Conservation (phyloP, 2,329 filamentous ascomycete species). For the Beauveria sp. region DNA sequence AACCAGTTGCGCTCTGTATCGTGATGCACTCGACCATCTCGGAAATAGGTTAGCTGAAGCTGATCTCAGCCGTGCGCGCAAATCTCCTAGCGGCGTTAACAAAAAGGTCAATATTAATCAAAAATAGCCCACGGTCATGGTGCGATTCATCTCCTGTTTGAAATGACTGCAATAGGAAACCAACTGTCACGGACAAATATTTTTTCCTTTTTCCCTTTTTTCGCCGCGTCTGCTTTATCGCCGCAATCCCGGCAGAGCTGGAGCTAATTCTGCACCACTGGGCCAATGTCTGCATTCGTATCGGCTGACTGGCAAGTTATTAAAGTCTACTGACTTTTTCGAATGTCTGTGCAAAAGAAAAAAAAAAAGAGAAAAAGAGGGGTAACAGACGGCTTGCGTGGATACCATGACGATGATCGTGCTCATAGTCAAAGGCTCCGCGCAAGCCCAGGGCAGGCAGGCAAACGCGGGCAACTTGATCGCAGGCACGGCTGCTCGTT, state of each 20-base stretch:
- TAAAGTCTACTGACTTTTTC: not conserved
- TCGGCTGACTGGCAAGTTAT: not conserved
- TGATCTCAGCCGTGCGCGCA: not conserved
- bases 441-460: too few species aligned
- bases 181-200: not conserved
- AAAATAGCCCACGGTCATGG: too few species aligned
- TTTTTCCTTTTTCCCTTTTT: not conserved
- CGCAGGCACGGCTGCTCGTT: too few species aligned
- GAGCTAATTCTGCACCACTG: not conserved
- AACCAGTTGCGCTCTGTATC: too few species aligned
- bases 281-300: not conserved
- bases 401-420: not conserved
- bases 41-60: too few species aligned
- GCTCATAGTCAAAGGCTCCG: too few species aligned
- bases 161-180: not conserved
- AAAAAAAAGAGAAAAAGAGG: not conserved
- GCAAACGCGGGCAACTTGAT: too few species aligned
- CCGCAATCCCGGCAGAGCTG: not conserved
- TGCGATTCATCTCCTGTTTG: not conserved
- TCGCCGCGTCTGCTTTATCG: not conserved
- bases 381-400: not conserved
- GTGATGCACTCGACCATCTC: too few species aligned
- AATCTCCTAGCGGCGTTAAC: not conserved
- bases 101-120: not conserved
- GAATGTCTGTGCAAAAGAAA: not conserved